Base-by-base conservation (phyloP, 768 basidiomycete genomes). In the Rhodotorula taiwanensis region DNA sequence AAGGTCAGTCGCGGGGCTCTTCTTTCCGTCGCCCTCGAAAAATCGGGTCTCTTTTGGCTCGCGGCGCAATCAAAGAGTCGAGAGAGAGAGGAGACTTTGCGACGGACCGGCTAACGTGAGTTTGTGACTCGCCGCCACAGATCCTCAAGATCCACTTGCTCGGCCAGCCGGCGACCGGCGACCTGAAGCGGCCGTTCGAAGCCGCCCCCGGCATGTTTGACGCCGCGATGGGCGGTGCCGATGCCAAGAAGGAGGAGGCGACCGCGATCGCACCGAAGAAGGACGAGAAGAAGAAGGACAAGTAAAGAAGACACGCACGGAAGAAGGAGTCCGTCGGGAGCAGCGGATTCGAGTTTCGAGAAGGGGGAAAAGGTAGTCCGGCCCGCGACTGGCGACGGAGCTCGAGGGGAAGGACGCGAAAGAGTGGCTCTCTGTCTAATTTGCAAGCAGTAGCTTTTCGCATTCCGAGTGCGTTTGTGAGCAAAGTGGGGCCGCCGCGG, bases 111-210 rank as follows among this genome's bases (percentile, higher is more conserved):
- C 23, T 39, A 9, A 25, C 58, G 10, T 33, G n/a, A 30, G 28
- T n/a, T 49, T 53, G 23, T 2, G 3, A 31, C 13, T 21, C 21
- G 13, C n/a, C 10, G 25, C 5, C 23, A 14, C 64, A 70, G 68
- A 71, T 72, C 52, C 58, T 93, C 67, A 80, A 84, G 43, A 86
- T 99, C 63, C 86, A 94, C 79, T 49, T 97, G 57, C 78, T 89
- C 28, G 88, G 88, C 42, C 82, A 86, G 75, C 79, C 82, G 21
- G 84, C 92, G 2, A 85, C 85, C 28, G 93, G 91, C 18, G 89
- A 92, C 71, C 81, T 95, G 65, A 84, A 89, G 78, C 81, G 93
- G 69, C 93, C 93, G 0, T 97, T 92, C 82, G 90, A 25, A 27
- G 60, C 50, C 11, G 61, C 57, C 23, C 44, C 57, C 39, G 45